Conservation (phyloP, 2,329 filamentous ascomycete genomes). For the Aspergillus hiratsukae region DNA sequence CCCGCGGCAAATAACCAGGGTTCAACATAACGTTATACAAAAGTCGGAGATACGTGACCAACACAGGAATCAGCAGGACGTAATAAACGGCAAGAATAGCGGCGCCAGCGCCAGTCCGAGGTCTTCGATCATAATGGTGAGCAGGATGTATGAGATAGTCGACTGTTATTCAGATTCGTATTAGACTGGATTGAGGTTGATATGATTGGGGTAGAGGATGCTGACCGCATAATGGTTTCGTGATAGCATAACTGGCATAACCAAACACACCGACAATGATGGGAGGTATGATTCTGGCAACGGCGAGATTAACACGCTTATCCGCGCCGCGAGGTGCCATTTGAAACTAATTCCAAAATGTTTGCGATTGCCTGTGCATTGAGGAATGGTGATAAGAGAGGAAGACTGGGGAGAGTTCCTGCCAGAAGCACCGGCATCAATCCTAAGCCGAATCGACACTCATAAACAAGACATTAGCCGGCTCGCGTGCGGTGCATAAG, state of each 20-base stretch:
- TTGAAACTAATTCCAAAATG: conserved; percentile 17
- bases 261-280: conserved; percentile 62
- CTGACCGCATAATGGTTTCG: conserved; percentile 65
- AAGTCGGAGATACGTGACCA: conserved; percentile 66
- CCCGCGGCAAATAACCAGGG: conserved; percentile 69
- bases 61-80: conserved; percentile 63
- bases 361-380: conserved; percentile 10
- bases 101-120: conserved; percentile 56
- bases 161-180: conserved; percentile 46
- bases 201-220: conserved; percentile 12
- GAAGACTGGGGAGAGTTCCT: not conserved
- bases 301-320: conserved; percentile 52
- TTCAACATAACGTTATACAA: conserved; percentile 63
- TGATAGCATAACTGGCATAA: conserved; percentile 68
- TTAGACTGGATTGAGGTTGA: not conserved
- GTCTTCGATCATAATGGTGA: conserved; percentile 32
- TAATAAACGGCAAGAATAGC: conserved; percentile 70
- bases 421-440: not conserved
- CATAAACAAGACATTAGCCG: not conserved
- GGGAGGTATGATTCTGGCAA: conserved; percentile 64
- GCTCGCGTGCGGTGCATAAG: not conserved
- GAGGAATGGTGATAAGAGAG: conserved; percentile 4
- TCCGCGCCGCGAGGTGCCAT: conserved; percentile 29
- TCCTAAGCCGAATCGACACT: not conserved
- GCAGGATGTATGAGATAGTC: conserved; percentile 62